Evolutionary conservation across 202 grass and related monocot genomes (phyloP).

Genomic region (Elaeis oleifera): DNA sequence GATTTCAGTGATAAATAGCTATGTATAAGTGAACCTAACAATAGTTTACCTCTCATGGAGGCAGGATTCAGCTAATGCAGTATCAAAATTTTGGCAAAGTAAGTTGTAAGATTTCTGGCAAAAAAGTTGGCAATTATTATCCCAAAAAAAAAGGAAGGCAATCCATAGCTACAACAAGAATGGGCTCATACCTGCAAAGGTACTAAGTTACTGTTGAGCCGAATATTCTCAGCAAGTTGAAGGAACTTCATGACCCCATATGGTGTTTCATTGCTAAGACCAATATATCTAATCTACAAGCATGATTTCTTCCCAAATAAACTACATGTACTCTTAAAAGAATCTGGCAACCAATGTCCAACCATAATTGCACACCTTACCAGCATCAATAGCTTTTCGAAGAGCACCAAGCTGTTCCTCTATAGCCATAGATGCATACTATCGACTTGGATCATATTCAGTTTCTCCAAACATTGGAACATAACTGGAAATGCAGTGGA

Average conservation of each 20-base stretch:
- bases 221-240: conserved; percentile 31
- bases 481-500: conserved; percentile 37
- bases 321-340: background rate
- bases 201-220: conserved; percentile 46
- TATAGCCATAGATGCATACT: conserved; percentile 52
- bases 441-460: conserved; percentile 51
- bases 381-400: conserved; percentile 52
- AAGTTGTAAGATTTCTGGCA: conserved; percentile 78
- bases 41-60: conserved; percentile 65
- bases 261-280: conserved; percentile 84
- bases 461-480: conserved; percentile 92
- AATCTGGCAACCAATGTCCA: background rate
- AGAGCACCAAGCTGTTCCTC: conserved; percentile 72
- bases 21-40: background rate
- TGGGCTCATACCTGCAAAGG: conserved; percentile 47
- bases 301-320: background rate
- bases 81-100: conserved; percentile 73
- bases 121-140: conserved; percentile 3
- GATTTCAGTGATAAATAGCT: no score
- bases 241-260: conserved; percentile 93
- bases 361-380: conserved; percentile 42
- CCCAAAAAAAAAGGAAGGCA: background rate
- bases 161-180: background rate
- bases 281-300: conserved; percentile 80
- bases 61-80: conserved; percentile 78